phyloP scores from a whole-genome alignment of 2,329 filamentous ascomycete species.

The Diaporthe caulivora region DNA sequence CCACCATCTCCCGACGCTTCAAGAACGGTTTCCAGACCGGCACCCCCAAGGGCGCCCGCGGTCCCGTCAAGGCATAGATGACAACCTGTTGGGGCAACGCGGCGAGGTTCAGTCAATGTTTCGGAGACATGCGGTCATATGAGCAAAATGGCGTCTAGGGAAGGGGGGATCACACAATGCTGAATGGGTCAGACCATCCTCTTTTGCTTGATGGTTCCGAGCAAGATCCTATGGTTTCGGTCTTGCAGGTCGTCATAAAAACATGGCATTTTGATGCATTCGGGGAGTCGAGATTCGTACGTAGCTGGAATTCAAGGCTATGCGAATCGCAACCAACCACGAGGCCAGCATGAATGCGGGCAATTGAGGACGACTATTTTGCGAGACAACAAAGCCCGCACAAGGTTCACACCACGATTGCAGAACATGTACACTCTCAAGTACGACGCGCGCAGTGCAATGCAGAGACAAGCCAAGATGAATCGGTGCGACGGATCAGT shows the following conservation, averaged over 20 bases:
- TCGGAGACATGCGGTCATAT: conserved; percentile 37
- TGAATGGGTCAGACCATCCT: conserved; percentile 40
- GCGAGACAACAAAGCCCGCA: conserved; percentile 3
- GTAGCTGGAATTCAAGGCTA: conserved; percentile 40
- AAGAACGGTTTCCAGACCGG: conserved; percentile 98
- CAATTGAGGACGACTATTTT: conserved; percentile 16
- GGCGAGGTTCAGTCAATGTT: conserved; percentile 28
- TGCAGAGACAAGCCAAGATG: conserved; percentile 24
- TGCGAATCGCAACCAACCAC: conserved; percentile 35
- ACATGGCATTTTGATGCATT: conserved; percentile 38
- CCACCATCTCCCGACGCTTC: conserved; percentile 92
- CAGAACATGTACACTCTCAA: conserved; percentile 1
- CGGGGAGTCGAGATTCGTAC: conserved; percentile 35
- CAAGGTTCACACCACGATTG: neutral
- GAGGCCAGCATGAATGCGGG: conserved; percentile 3
- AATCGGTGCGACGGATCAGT: neutral
- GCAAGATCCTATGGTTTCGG: conserved; percentile 39
- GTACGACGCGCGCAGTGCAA: conserved; percentile 1
- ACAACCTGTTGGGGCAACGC: conserved; percentile 32
- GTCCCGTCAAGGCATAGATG: conserved; percentile 60
- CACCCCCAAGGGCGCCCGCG: conserved; percentile 85
- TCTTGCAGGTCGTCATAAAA: conserved; percentile 41
- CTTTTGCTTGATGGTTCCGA: conserved; percentile 38
- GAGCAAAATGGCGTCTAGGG: conserved; percentile 38
- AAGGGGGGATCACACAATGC: conserved; percentile 44